Evolutionary conservation across 2,329 filamentous ascomycete genomes (phyloP).

Genomic region (Trichoderma citrinoviride): DNA sequence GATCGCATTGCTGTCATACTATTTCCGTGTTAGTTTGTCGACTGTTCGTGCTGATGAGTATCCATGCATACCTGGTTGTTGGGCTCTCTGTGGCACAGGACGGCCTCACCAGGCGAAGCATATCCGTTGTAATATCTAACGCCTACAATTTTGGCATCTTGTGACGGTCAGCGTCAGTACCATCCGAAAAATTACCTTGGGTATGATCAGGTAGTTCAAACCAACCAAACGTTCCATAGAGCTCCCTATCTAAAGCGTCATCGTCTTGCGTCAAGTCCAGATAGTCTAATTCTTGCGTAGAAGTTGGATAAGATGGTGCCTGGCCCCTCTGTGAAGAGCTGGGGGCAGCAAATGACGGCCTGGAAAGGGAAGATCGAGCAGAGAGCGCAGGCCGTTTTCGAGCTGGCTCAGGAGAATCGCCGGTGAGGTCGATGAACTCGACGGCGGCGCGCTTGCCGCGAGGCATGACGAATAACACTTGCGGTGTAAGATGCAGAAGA

Average conservation of each 20-base stretch:
- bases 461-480: conserved; percentile 16
- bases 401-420: conserved; percentile 32
- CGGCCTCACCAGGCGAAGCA: conserved; percentile 61
- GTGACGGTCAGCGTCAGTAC: no score
- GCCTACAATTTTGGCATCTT: conserved; percentile 51
- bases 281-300: conserved; percentile 38
- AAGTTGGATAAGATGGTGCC: neutral
- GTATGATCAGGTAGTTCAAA: neutral
- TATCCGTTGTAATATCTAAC: conserved; percentile 61
- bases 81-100: conserved; percentile 64
- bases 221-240: conserved; percentile 49
- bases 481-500: neutral
- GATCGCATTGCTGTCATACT: conserved; percentile 74
- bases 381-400: conserved; percentile 31
- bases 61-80: conserved; percentile 50
- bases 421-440: conserved; percentile 43
- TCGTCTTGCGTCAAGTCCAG: conserved; percentile 48
- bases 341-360: conserved; percentile 13
- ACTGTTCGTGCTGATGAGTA: neutral
- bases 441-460: conserved; percentile 37
- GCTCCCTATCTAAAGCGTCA: conserved; percentile 42
- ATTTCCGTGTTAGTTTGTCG: neutral
- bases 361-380: conserved; percentile 11
- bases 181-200: no score
- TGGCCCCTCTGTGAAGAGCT: conserved; percentile 22